Conservation (phyloP, 257 asterid genomes). For the Solanum pimpinellifolium region DNA sequence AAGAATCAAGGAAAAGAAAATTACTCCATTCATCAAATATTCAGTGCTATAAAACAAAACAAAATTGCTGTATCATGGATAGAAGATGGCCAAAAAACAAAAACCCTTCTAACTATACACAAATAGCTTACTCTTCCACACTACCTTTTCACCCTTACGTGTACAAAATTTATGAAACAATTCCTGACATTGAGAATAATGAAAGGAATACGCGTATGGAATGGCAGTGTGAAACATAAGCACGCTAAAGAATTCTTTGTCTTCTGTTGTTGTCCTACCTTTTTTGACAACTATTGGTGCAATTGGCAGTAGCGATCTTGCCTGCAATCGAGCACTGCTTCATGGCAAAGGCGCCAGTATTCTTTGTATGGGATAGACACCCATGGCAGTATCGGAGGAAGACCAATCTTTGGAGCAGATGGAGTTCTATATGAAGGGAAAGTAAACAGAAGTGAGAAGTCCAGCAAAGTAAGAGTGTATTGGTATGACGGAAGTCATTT, state of each 20-base stretch:
- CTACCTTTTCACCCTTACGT: not conserved
- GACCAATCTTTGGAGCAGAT: constrained; percentile 22
- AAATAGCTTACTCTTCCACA: not conserved
- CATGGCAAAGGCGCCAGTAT: constrained; percentile 64
- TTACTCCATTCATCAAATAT: not conserved
- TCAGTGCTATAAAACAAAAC: not conserved
- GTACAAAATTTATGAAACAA: not conserved
- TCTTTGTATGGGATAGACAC: constrained; percentile 55
- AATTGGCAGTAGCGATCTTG: constrained; percentile 11
- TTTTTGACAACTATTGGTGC: not conserved
- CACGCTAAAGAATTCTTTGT: not conserved
- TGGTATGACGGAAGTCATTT: not conserved
- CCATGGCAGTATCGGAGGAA: constrained; percentile 67
- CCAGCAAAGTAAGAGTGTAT: not conserved
- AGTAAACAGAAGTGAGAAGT: not conserved
- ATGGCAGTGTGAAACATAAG: not conserved
- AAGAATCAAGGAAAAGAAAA: not conserved
- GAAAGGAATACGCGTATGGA: not conserved
- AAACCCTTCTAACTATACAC: not conserved
- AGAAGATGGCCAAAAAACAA: not conserved
- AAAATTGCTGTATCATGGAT: not conserved
- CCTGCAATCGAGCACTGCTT: constrained; percentile 48
- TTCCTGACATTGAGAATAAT: not conserved
- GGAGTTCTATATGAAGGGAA: constrained; percentile 25
- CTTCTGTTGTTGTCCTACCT: not conserved